A percentile compares a stretch with the other conserved stretches of the same genome.
Conservation (phyloP, 345 rosid species). For the Ceriops zippeliana region DNA sequence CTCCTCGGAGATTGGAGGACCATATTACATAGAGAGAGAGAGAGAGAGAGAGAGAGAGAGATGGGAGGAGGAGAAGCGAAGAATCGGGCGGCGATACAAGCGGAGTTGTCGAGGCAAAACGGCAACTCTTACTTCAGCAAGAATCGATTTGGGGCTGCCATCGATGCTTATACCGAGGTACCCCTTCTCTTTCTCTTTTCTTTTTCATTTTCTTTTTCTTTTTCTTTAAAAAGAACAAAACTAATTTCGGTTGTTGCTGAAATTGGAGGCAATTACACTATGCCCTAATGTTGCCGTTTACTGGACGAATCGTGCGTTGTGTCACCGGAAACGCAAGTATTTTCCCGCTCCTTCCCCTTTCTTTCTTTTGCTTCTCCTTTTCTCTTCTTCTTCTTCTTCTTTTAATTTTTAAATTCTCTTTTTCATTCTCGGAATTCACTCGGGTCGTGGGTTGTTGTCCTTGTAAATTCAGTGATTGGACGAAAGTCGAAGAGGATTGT, state of each 20-base stretch:
- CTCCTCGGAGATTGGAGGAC: too few relatives aligned
- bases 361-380: neutral
- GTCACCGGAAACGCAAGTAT: slow-evolving; percentile 85
- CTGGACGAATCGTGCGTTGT: slow-evolving; percentile 93
- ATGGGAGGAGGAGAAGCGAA: slow-evolving; percentile 40
- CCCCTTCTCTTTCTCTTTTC: neutral
- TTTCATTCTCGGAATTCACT: neutral
- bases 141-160: slow-evolving; percentile 78
- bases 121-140: slow-evolving; percentile 64
- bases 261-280: slow-evolving; percentile 66
- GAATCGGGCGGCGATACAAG: slow-evolving; percentile 51
- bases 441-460: neutral
- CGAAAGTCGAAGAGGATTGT: slow-evolving; percentile 76
- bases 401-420: neutral
- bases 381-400: neutral
- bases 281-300: slow-evolving; percentile 80
- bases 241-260: neutral
- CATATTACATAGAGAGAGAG: neutral
- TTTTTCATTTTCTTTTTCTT: too few relatives aligned
- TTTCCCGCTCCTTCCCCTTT: slow-evolving; percentile 23
- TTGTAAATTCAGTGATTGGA: slow-evolving; percentile 63
- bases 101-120: slow-evolving; percentile 56
- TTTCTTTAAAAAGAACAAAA: too few relatives aligned
- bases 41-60: slow-evolving; percentile 22
- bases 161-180: slow-evolving; percentile 95